These are phyloP conservation scores for Crataegus laevigata DNA, from an alignment of 306 rosid species.

Conservation along the genomic window DNA sequence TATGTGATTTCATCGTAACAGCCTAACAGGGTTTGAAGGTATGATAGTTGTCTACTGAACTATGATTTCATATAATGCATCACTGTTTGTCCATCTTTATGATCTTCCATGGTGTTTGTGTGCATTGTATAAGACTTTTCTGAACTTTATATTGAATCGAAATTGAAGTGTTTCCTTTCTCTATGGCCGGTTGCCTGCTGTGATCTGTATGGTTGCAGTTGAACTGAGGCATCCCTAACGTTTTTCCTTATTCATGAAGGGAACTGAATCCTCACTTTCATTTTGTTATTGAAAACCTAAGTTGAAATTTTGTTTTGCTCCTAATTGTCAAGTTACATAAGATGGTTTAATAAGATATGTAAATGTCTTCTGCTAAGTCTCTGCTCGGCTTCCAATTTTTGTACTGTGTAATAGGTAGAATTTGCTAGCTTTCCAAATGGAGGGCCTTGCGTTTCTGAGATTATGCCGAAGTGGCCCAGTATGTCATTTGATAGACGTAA, in stretches of 20 bases:
- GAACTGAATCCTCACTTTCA: background rate
- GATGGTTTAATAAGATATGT: background rate
- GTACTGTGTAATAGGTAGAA: constrained; percentile 50
- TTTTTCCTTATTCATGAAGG: background rate
- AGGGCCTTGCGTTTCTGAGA: constrained; percentile 39
- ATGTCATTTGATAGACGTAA: constrained; percentile 31
- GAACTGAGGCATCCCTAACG: background rate
- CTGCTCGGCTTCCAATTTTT: background rate
- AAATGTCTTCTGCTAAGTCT: background rate
- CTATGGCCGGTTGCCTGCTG: background rate
- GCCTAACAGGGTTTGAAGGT: background rate
- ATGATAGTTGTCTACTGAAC: background rate
- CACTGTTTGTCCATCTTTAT: background rate
- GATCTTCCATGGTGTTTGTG: background rate
- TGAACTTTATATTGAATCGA: background rate
- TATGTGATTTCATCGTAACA: background rate
- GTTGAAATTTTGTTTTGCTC: background rate
- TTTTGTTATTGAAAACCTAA: background rate
- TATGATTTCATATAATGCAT: background rate
- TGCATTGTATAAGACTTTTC: background rate
- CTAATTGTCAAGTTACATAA: background rate
- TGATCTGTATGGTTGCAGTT: background rate
- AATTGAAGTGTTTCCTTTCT: background rate
- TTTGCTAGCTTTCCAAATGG: constrained; percentile 43
- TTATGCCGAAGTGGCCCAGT: constrained; percentile 40